Base-by-base conservation (phyloP, 2,329 filamentous ascomycete species). In the Penicillium sp. region DNA sequence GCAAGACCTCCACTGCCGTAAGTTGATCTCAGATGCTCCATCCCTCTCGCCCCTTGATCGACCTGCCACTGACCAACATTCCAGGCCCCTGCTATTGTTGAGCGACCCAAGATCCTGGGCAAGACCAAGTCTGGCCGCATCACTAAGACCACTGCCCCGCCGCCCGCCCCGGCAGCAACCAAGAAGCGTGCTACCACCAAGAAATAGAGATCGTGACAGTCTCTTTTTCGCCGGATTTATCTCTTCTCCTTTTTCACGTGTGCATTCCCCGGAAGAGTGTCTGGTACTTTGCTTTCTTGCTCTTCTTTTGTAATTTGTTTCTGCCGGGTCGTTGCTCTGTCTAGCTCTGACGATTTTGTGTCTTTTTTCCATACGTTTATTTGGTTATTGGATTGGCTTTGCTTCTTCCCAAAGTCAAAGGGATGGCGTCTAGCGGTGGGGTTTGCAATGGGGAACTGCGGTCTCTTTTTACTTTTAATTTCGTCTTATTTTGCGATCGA, bases 81-180 rank as follows among this genome's bases (percentile, higher is more conserved):
- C 13, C 58, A 84, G 80, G 83, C 82, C 13, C 81, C 83, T 50
- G 84, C 84, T 57, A 76, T 86, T 41, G 79, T 84, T 49, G 84
- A 89, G 60, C 84, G 86, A 73, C 78, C 83, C 55, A 83, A 84
- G 64, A 78, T 86, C 41, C 74, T 90, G 44, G 81, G 80, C 69
- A 91, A 88, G 82, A 91, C 89, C 71, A 93, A 93, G 82, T 85
- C 88, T 46, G 89, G 89, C 41, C 86, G 89, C 60, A 86, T 95
- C 63, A 82, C 86, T 63, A 95, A 93, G 82, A 72, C 76, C 35
- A 74, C 74, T 31, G 70, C 75, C 36, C 77, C 77, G 41, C 69
- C 34, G 19, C 25, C 35, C 11, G 58, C 70, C 53, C 67, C 71
- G 61, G 72, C 76, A 41, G 67, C 77, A 4, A 64, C 73, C 56